Percentiles rank a stretch among this genome's conserved stretches.
Evolutionary conservation across 176 grass and related monocot species (phyloP).

Genomic region (Cenchrus purpureus): DNA sequence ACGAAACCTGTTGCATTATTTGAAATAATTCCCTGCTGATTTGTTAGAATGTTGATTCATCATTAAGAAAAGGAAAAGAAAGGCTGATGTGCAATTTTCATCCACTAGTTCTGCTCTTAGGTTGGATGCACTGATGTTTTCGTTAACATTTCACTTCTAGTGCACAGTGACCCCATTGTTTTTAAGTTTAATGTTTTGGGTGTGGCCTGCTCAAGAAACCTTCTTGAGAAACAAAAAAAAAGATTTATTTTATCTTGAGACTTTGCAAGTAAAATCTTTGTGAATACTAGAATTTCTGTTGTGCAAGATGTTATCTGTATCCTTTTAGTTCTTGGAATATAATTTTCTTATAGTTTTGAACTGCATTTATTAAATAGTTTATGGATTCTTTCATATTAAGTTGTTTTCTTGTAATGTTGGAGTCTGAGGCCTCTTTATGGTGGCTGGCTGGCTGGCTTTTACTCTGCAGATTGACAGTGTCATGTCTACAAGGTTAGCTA

Average conservation of each 20-base stretch:
- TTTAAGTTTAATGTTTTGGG: not conserved
- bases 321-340: slow-evolving; percentile 6
- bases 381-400: not conserved
- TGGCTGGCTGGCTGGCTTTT: slow-evolving; percentile 34
- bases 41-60: not conserved
- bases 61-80: not conserved
- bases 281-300: not conserved
- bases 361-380: not conserved
- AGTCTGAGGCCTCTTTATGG: not conserved
- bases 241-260: not conserved
- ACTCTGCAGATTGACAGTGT: slow-evolving; percentile 84
- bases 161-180: not conserved
- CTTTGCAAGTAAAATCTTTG: slow-evolving; percentile 5
- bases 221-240: not conserved
- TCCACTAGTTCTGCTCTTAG: not conserved
- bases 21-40: not conserved
- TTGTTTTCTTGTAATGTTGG: slow-evolving; percentile 21
- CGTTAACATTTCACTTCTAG: not conserved
- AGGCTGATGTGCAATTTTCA: not conserved
- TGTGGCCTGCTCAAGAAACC: not conserved
- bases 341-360: slow-evolving; percentile 1
- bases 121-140: not conserved
- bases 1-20: not conserved
- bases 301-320: not conserved
- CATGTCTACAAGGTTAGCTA: slow-evolving; percentile 90